A percentile compares a stretch with the other conserved stretches of the same genome.
Evolutionary conservation across 352 stramenopile genomes (phyloP).

Genomic region (Phytophthora litchii): DNA sequence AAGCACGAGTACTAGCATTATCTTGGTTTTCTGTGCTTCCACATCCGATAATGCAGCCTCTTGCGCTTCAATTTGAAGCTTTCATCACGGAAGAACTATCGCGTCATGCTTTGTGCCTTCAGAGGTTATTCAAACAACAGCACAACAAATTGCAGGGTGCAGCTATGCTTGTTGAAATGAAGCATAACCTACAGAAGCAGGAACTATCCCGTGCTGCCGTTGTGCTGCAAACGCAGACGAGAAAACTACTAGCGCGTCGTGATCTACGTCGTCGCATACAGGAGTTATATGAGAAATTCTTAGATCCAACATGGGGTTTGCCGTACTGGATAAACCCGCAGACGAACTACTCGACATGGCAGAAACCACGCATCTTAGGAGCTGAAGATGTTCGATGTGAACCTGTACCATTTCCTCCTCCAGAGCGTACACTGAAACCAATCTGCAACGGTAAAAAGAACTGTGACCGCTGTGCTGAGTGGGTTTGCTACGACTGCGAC

Average conservation of each 20-base stretch:
- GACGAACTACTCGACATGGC: constrained; percentile 73
- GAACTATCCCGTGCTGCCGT: constrained; percentile 28
- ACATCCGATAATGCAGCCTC: constrained; percentile 29
- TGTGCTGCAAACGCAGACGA: constrained; percentile 39
- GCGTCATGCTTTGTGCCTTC: constrained; percentile 32
- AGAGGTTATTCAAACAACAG: constrained; percentile 38
- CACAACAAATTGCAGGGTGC: constrained; percentile 29
- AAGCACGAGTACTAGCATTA: constrained; percentile 49
- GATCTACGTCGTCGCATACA: constrained; percentile 40
- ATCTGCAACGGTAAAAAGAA: constrained; percentile 46
- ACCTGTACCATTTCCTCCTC: constrained; percentile 50
- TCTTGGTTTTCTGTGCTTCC: constrained; percentile 52
- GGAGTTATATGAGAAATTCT: constrained; percentile 70
- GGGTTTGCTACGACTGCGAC: constrained; percentile 63
- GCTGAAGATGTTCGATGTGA: constrained; percentile 60
- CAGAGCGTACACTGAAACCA: constrained; percentile 44
- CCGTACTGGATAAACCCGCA: constrained; percentile 79
- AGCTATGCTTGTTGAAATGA: constrained; percentile 31
- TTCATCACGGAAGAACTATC: constrained; percentile 34
- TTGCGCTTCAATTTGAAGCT: constrained; percentile 26
- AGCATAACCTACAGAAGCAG: constrained; percentile 20
- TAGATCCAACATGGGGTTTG: constrained; percentile 62
- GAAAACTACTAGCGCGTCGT: constrained; percentile 41
- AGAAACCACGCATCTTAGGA: constrained; percentile 54
- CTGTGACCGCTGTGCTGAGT: constrained; percentile 59